Conservation (phyloP, 192 early-diverging fungal species). For the Coemansia sp. region DNA sequence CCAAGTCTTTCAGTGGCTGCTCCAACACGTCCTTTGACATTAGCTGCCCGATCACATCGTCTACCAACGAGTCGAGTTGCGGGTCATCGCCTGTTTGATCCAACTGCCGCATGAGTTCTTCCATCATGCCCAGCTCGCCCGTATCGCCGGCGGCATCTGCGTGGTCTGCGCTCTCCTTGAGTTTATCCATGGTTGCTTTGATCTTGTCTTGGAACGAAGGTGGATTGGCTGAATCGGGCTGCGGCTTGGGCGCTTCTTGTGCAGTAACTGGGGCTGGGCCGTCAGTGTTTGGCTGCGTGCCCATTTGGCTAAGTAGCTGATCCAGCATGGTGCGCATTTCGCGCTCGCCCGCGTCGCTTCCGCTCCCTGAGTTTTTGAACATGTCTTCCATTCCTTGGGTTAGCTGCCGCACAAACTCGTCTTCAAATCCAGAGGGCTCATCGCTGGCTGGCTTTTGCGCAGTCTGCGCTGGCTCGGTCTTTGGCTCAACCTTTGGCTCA, state of each 20-base stretch:
- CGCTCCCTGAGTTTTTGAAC: slow-evolving; percentile 37
- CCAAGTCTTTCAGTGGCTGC: slow-evolving; percentile 94
- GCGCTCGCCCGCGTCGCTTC: slow-evolving; percentile 26
- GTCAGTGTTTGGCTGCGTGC: slow-evolving; percentile 19
- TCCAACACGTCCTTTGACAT: slow-evolving; percentile 92
- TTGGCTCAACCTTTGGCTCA: slow-evolving; percentile 3
- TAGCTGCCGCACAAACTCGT: slow-evolving; percentile 73
- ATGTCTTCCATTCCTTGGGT: slow-evolving; percentile 77
- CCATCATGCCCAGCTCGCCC: slow-evolving; percentile 75
- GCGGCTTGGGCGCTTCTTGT: background rate
- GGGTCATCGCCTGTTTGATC: slow-evolving; percentile 72
- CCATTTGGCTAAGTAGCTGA: slow-evolving; percentile 68
- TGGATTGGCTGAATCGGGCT: background rate
- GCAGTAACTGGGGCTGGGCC: background rate
- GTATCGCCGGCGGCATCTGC: slow-evolving; percentile 68
- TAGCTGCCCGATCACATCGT: slow-evolving; percentile 86
- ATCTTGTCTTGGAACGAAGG: slow-evolving; percentile 85
- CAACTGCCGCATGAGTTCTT: slow-evolving; percentile 82
- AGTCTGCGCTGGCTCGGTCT: slow-evolving; percentile 10
- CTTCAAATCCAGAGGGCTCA: slow-evolving; percentile 52
- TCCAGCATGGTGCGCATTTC: slow-evolving; percentile 75
- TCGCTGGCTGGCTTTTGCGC: slow-evolving; percentile 26
- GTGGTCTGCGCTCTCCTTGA: slow-evolving; percentile 81
- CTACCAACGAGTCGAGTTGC: slow-evolving; percentile 84
- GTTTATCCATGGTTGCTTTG: slow-evolving; percentile 83